Evolutionary conservation across 2,329 filamentous ascomycete species (phyloP), one percentile per base, ranked within the genome.

Genomic region (Aureobasidium sp.): DNA sequence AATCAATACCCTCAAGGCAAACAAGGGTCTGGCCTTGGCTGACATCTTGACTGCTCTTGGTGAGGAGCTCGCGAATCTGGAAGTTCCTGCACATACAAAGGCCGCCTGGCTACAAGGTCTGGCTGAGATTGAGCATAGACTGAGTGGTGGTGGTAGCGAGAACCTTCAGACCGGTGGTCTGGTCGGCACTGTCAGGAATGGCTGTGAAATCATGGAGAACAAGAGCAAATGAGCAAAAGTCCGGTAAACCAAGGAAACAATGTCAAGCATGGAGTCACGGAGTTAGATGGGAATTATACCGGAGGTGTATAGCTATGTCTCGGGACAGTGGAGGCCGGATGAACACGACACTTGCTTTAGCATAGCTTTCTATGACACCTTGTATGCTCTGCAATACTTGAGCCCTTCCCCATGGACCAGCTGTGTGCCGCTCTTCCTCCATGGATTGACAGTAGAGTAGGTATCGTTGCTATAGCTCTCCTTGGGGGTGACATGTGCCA

Each of bases 101-200:
- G 88, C 97, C 58, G 84, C 87, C 2, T 99, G 94, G 94, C 78
- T 99, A 64, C 88, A 94, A 63, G 92, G 92, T 0, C 77, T 99
- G 61, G 91, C 93, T 0, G 90, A 97, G 68, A 89, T 99, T 58
- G 94, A 99, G 78, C 95, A 95, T 75, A 81, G 94, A 64, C 79
- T 99, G 6, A 89, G 92, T 37, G 89, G 91, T 47, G 94, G 94
- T 24, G 92, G 89, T 1, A 91, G 86, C 63, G 94, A 99, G 77
- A 78, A 80, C 6, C 84, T 99, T 63, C 94, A 99, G 78, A 97
- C 94, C 0, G 93, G 94, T 7, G 94, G 92, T 0, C 81, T 97
- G 49, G 90, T 97, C 12, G 94, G 93, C 1, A 90, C 96, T 5
- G 84, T 99, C 45, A 82, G 94, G 64, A 88, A 84, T 61, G 94